phyloP scores from a whole-genome alignment of 139 green algal genomes.

The Tetradesmus lagerheimii region DNA sequence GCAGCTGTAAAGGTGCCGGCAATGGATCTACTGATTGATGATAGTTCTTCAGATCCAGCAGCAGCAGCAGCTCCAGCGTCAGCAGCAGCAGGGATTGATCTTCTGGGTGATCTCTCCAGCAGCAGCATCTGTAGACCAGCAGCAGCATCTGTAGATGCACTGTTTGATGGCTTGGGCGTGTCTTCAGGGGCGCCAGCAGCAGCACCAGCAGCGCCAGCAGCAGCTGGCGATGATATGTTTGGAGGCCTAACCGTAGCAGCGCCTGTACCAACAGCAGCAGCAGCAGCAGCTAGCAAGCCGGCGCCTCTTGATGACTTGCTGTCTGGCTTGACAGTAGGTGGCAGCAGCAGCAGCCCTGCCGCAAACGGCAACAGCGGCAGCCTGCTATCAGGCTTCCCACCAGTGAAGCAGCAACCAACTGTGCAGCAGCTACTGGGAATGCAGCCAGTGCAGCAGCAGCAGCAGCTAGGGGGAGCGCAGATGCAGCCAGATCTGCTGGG shows the following conservation, averaged over 20 bases:
- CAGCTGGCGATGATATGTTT: slow-evolving; percentile 38
- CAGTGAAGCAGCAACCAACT: background rate
- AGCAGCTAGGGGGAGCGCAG: background rate
- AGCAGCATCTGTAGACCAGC: background rate
- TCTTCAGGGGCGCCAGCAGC: background rate
- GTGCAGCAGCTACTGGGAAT: background rate
- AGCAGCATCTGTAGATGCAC: background rate
- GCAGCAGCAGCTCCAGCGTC: slow-evolving; percentile 6
- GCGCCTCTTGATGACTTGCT: slow-evolving; percentile 43
- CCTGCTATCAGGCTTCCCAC: background rate
- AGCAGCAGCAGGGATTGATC: slow-evolving; percentile 14
- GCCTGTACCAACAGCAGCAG: background rate
- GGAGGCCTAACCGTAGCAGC: background rate
- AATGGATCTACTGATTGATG: slow-evolving; percentile 29
- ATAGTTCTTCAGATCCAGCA: background rate
- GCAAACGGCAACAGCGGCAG: background rate
- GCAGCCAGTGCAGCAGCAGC: background rate
- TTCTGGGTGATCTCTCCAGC: slow-evolving; percentile 28
- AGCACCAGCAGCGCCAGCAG: slow-evolving; percentile 25
- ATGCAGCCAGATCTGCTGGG: slow-evolving; percentile 20
- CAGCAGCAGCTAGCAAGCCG: background rate
- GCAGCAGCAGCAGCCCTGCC: background rate
- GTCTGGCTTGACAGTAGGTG: background rate
- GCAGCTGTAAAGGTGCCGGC: background rate
- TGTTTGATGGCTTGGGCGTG: slow-evolving; percentile 25